These are phyloP conservation scores for Forsythia suspensa DNA, from an alignment of 257 asterid genomes.

Conservation along the genomic window DNA sequence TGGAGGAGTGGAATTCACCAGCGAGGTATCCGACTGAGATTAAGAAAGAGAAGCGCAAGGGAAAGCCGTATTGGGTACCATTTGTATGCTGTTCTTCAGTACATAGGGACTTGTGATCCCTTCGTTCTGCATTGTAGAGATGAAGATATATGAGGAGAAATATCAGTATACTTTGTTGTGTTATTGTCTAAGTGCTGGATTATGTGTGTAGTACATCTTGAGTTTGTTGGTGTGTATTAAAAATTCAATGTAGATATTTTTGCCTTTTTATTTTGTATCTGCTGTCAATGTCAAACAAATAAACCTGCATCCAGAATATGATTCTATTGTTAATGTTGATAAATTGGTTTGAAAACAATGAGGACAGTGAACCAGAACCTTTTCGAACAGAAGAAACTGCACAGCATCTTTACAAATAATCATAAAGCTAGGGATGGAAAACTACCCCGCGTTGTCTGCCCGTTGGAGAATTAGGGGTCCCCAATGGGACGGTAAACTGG, in stretches of 20 bases:
- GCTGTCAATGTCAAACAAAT: background rate
- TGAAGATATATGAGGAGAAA: background rate
- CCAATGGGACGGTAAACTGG: too few relatives aligned
- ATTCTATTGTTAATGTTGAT: too few relatives aligned
- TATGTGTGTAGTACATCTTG: slow-evolving; percentile 25
- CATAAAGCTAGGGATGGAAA: too few relatives aligned
- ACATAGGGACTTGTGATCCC: slow-evolving; percentile 49
- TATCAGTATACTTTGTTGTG: slow-evolving; percentile 3
- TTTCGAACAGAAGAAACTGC: too few relatives aligned
- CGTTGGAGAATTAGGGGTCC: too few relatives aligned
- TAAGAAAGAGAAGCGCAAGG: slow-evolving; percentile 81
- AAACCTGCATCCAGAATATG: background rate
- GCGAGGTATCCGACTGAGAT: slow-evolving; percentile 78
- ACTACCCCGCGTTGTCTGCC: too few relatives aligned
- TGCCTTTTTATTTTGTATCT: background rate
- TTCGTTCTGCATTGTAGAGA: slow-evolving; percentile 6
- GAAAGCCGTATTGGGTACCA: slow-evolving; percentile 73
- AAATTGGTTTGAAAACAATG: too few relatives aligned
- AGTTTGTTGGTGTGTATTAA: slow-evolving; percentile 17
- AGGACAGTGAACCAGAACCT: too few relatives aligned
- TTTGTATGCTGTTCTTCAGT: slow-evolving; percentile 85
- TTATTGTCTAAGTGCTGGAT: slow-evolving; percentile 25
- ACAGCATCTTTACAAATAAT: too few relatives aligned
- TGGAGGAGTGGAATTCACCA: slow-evolving; percentile 87
- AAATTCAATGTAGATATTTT: slow-evolving; percentile 10